Evolutionary conservation across 225 moss, liverwort and hornwort genomes (phyloP), one percentile per base, ranked within the genome.

Genomic region (Pseudisothecium myosuroides): DNA sequence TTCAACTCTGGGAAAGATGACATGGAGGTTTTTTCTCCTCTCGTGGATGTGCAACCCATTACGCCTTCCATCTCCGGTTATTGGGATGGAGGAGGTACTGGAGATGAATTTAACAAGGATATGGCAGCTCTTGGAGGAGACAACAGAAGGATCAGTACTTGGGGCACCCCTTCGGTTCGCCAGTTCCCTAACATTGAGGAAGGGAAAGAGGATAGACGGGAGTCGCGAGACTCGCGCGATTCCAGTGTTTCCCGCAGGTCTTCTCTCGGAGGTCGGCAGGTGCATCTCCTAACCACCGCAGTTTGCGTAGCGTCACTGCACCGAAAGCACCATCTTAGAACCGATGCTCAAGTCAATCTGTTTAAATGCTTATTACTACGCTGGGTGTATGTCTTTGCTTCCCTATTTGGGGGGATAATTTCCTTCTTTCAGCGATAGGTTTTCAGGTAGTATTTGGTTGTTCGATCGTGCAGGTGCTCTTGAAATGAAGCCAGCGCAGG

Each of bases 11-110:
- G 94, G 68, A 96, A 97, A 89, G 99, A 99, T 93, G 99, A 99
- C 71, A 99, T 99, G 99, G 99, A 99, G 90, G 97, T 99, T n/a
- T 99, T 99, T 85, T 99, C 99, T 37, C 99, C 99, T 86, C 93
- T 99, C 83, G 99, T 99, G 66, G 99, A 99, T 89, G 99, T 97
- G 10, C 99, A 99, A 85, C 99, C 99, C 32, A 99, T 99, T 69
- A 99, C 97, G 72, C 99, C 99, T 83, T 99, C 99, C 83, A 90
- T 95, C 60, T 94, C 97, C 74, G 96, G 94, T 80, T 97, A 95
- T 88, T 97, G 95, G 93, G 96, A 99, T 92, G 95, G 95, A 88
- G 96, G 93, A 68, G 96, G 93, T 88, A 91, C 94, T 71, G 96
- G 94, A 74, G 96, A 96, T 90, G 96, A 95, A 55, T 92, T 92